Base-by-base conservation (phyloP, 345 rosid species). In the Aurinia saxatilis region DNA sequence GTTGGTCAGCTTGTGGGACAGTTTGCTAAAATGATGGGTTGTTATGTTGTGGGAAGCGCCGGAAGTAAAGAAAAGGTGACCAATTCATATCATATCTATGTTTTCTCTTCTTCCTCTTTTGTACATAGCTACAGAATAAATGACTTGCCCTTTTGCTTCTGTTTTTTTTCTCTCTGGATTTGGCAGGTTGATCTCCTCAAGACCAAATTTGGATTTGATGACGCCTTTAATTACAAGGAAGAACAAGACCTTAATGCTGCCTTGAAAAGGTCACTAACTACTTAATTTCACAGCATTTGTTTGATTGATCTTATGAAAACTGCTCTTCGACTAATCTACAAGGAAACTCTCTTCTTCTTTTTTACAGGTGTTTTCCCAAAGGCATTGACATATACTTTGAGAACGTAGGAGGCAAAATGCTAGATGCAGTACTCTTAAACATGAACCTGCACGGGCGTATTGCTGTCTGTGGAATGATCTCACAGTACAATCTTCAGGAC, bases 211-310 rank as follows among this genome's bases (percentile, higher is more conserved):
- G 86, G 92, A 33, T 85, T 85, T 62, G 79, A 88, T 57, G 88
- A 74, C 14, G 90, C 90, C 68, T 83, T 85, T 75, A 85, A 88
- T 78, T 85, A 88, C 65, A 88, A 88, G 59, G 88, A 83, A 49
- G 86, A 85, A 48, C 44, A 29, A n/a, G 71, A 83, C 63, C 70
- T 78, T 30, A 73, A 36, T 62, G 84, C 75, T 37, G 83, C 88
- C 45, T 41, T 85, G 57, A 83, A 82, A 67, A 81, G 88, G 96
- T 85, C 5, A 36, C 10, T 33, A 50, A 49, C 41, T 18, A 19
- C 35, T 14, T 49, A 8, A 29, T 18, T 37, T n/a, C 3, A 7
- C 37, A 57, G 27, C 17, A 8, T 34, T 34, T 9, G 10, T 8
- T 10, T 81, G 81, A 83, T 84, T 41, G 76, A 79, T 27, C 31